Base-by-base conservation (phyloP, 495 filamentous ascomycete species). In the Hypoxylon rickii region DNA sequence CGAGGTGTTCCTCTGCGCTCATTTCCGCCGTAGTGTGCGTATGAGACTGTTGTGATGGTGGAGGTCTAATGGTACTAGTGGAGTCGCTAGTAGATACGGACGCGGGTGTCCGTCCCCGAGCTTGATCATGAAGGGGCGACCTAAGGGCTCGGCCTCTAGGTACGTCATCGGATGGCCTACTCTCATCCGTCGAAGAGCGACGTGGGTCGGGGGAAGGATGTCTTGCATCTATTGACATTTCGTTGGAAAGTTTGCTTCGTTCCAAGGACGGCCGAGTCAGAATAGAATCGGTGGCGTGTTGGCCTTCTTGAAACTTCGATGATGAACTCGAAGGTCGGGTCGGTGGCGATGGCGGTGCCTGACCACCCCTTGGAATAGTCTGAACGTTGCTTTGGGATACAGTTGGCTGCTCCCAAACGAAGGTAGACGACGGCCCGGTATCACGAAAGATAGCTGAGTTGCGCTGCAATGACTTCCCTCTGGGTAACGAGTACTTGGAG, bases 1-100 rank as follows among this genome's bases (percentile, higher is more conserved):
- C 78, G 8, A 97, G 82, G 66, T 98, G 94, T 49, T 96, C 87
- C 44, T 97, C 94, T 1, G 89, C 81, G 0, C 87, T 81, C 50
- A 93, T 71, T 3, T 86, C 78, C 3, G 78, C 69, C 29, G 83
- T 73, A 1, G 79, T 69, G 8, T 75, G 70, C 12, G 70, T 66
- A n/a, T 69, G 55, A 0, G 79, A 77, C 43, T 73, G 72, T 42
- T 77, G 75, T 3, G 85, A 82, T 41, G 70, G 76, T 0, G 85
- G 73, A 40, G 83, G 83, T 49, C 83, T 75, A 16, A 84, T 77
- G 13, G 89, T 89, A 47, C 83, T 87, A 6, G 81, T 82, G 6
- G 87, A 86, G 48, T 83, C 85, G 10, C 80, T 83, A 3, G 86
- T 87, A 1, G 81, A 75, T 15, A 80, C 70, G 13, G 84, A 83